Base-by-base conservation (phyloP, 2,329 filamentous ascomycete genomes). In the Didymellaceae sp. region DNA sequence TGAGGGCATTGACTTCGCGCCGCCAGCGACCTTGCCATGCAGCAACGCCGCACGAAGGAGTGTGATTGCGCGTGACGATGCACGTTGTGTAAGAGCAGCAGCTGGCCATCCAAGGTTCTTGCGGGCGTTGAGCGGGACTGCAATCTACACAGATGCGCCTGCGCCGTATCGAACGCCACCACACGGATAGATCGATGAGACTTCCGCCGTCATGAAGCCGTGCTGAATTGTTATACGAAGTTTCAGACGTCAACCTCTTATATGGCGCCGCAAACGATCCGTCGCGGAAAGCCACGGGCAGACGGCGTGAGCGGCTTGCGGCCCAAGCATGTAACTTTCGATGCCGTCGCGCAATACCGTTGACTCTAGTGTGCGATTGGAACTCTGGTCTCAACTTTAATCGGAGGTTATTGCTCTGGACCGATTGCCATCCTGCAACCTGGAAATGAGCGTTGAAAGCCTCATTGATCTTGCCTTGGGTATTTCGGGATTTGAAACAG, bases 211-310 rank as follows among this genome's bases (percentile, higher is more conserved):
- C 20, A 18, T 42, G 13, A 31, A 17, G 14, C 41, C 37, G 40
- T 53, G 44, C 53, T 52, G 56, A 55, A 44, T 38, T 54, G 56
- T 56, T 48, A 57, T 47, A 54, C 51, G 46, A 41, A 51, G 67
- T 70, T 67, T 69, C 67, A 68, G 35, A 61, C 57, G 60, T 52
- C 35, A 52, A 42, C 42, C 42, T 63, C 59, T 48, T 38, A 41
- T 28, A 34, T 54, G 43, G 49, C 48, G 59, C 54, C 54, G 60
- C 57, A 57, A 40, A 50, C 57, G 59, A 55, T 34, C 59, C 48
- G 39, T 39, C 46, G 45, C 16, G 32, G 43, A 42, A 44, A 28
- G 55, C 52, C 52, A 54, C 44, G 30, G 31, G 30, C 41, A 42
- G 54, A 55, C 61, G 59, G 59, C 54, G 53, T 60, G 58, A 58